phyloP scores from a whole-genome alignment of 1,284 basidiomycete genomes.

The Thelephora terrestris region DNA sequence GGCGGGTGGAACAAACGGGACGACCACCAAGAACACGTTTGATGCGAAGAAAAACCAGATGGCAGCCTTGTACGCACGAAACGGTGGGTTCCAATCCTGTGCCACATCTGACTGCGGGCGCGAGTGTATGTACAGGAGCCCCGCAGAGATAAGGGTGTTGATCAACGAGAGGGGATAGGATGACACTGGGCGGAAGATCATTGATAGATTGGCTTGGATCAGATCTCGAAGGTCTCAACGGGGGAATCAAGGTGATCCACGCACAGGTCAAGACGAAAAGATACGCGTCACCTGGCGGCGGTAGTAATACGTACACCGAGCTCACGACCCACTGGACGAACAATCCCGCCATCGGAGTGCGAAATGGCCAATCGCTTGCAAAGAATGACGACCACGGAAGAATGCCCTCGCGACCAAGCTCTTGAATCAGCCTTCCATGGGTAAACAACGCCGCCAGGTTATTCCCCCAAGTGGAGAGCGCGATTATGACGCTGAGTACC shows the following conservation, averaged over 20 bases:
- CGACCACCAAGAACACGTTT: conserved; percentile 48
- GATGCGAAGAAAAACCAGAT: conserved; percentile 48
- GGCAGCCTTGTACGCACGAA: conserved; percentile 37
- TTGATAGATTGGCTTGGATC: neutral
- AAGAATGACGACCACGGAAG: conserved; percentile 52
- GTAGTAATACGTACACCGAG: conserved; percentile 33
- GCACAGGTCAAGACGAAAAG: conserved; percentile 53
- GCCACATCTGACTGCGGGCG: conserved; percentile 22
- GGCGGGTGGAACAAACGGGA: conserved; percentile 50
- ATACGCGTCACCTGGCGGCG: conserved; percentile 60
- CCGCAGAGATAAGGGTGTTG: conserved; percentile 50
- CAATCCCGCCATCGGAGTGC: conserved; percentile 48
- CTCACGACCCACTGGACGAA: conserved; percentile 48
- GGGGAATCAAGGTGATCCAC: conserved; percentile 17
- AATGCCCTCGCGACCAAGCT: conserved; percentile 56
- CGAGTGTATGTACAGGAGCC: conserved; percentile 47
- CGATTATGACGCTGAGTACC: conserved; percentile 50
- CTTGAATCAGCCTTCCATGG: conserved; percentile 64
- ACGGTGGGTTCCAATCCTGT: conserved; percentile 55
- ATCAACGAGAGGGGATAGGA: conserved; percentile 45
- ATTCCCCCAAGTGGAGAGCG: conserved; percentile 54
- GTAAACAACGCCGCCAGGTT: conserved; percentile 50
- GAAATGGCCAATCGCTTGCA: conserved; percentile 55
- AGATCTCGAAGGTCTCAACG: neutral
- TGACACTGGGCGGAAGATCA: conserved; percentile 26